These are phyloP conservation scores for Scenedesmus sp. DNA, from an alignment of 163 green algal species.

Conservation along the genomic window DNA sequence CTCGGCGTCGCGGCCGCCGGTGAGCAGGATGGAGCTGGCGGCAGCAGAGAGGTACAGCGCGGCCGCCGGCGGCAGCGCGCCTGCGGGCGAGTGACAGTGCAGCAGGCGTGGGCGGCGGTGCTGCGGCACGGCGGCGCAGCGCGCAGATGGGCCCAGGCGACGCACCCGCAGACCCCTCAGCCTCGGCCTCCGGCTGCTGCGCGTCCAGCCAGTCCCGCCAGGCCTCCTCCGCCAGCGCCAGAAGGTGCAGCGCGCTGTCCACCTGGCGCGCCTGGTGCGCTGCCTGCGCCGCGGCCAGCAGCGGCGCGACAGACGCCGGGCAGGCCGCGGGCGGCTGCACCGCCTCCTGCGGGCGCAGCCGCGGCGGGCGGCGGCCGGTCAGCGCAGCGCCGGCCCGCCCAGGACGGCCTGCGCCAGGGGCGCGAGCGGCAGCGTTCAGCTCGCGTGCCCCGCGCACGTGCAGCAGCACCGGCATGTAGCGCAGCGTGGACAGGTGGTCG, in stretches of 20 bases:
- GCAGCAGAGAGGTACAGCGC: conserved; percentile 36
- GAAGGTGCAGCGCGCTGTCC: conserved; percentile 42
- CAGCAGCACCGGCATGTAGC: conserved; percentile 58
- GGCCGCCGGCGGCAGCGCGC: conserved; percentile 15
- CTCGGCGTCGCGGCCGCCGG: conserved; percentile 21
- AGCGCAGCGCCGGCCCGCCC: no score
- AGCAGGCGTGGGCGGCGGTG: no score
- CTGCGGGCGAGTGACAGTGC: no score
- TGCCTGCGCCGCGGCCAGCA: conserved; percentile 42
- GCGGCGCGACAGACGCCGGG: conserved; percentile 26
- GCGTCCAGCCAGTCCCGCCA: no score
- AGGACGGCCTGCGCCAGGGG: no score
- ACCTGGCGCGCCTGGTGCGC: conserved; percentile 51
- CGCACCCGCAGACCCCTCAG: background rate
- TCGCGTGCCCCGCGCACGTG: no score
- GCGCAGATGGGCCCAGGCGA: no score
- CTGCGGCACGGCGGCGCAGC: no score
- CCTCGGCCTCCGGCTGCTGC: no score
- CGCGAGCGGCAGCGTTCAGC: no score
- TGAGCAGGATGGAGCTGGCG: conserved; percentile 21
- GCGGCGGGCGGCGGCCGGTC: no score
- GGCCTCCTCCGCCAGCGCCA: conserved; percentile 12
- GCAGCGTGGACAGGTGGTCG: conserved; percentile 50
- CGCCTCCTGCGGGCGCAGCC: conserved; percentile 49
- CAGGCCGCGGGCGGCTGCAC: conserved; percentile 51